Evolutionary conservation across 257 asterid species (phyloP).

Genomic region (Rehmannia glutinosa): DNA sequence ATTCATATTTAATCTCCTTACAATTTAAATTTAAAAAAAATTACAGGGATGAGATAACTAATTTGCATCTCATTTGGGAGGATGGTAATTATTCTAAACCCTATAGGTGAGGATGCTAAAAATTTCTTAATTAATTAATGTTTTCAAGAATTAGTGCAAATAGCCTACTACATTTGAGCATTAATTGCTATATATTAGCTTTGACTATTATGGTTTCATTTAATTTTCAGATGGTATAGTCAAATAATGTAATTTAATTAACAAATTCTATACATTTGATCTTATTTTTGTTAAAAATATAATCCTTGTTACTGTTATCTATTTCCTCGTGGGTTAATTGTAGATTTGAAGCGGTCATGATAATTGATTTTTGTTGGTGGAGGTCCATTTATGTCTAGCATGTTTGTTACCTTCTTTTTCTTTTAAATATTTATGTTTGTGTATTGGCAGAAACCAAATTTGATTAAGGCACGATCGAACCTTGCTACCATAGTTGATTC

Average conservation of each 20-base stretch:
- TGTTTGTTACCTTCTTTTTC: not conserved
- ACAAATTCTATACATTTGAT: not conserved
- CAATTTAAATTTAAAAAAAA: not conserved
- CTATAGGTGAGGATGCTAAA: too few relatives aligned
- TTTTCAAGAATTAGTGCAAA: not conserved
- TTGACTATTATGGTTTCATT: not conserved
- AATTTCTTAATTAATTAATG: too few relatives aligned
- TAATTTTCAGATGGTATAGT: not conserved
- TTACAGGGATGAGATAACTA: not conserved
- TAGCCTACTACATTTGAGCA: too few relatives aligned
- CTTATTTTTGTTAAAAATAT: not conserved
- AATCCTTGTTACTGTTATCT: too few relatives aligned
- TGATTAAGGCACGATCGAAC: constrained; percentile 22
- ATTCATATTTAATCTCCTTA: not conserved
- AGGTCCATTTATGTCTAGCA: constrained; percentile 13
- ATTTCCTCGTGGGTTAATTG: not conserved
- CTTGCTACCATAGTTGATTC: not conserved
- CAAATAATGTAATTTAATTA: not conserved
- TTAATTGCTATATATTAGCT: not conserved
- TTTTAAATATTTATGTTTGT: not conserved
- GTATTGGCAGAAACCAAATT: constrained; percentile 2
- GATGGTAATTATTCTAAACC: too few relatives aligned
- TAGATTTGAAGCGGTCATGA: not conserved
- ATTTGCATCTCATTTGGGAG: not conserved
- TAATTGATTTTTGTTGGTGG: not conserved